These are phyloP conservation scores for Ophiocordyceps polyrhachis-furcata DNA, from an alignment of 2,329 filamentous ascomycete species.

Conservation along the genomic window DNA sequence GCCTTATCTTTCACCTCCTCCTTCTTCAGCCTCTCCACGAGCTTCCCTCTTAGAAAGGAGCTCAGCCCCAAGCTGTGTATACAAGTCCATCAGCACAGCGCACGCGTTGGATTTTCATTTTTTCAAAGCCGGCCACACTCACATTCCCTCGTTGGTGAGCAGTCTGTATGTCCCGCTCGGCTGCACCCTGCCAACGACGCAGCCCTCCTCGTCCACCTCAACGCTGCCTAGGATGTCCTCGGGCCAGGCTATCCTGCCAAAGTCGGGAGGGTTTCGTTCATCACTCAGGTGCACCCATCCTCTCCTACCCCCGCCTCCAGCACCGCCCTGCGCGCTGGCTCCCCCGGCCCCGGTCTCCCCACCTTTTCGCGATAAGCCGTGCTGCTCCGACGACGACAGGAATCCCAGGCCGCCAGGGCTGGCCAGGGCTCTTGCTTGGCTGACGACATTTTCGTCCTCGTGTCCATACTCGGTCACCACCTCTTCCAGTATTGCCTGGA, in stretches of 20 bases:
- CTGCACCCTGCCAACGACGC: conserved; percentile 38
- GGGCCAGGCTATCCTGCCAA: conserved; percentile 48
- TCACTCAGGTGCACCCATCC: conserved; percentile 50
- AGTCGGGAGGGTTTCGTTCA: conserved; percentile 43
- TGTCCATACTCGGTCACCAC: conserved; percentile 36
- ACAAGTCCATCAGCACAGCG: conserved; percentile 6
- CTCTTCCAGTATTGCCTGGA: conserved; percentile 38
- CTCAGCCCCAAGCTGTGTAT: conserved; percentile 12
- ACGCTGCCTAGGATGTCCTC: conserved; percentile 53
- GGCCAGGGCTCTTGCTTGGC: conserved; percentile 41
- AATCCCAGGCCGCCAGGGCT: conserved; percentile 34
- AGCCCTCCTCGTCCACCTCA: conserved; percentile 38
- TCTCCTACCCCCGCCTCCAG: conserved; percentile 38
- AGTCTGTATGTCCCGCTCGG: conserved; percentile 44
- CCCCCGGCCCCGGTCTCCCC: conserved; percentile 30
- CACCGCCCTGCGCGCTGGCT: conserved; percentile 41
- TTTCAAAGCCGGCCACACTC: conserved; percentile 17
- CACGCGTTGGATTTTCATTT: background rate
- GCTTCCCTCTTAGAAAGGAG: conserved; percentile 30
- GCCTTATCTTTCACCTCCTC: conserved; percentile 24
- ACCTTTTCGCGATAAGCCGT: conserved; percentile 13
- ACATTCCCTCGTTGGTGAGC: conserved; percentile 49
- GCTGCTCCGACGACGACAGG: conserved; percentile 21
- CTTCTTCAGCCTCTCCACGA: conserved; percentile 31
- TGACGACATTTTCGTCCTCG: conserved; percentile 33